phyloP scores from a whole-genome alignment of 2,329 filamentous ascomycete species.

The Alternaria hordeiaustralica region DNA sequence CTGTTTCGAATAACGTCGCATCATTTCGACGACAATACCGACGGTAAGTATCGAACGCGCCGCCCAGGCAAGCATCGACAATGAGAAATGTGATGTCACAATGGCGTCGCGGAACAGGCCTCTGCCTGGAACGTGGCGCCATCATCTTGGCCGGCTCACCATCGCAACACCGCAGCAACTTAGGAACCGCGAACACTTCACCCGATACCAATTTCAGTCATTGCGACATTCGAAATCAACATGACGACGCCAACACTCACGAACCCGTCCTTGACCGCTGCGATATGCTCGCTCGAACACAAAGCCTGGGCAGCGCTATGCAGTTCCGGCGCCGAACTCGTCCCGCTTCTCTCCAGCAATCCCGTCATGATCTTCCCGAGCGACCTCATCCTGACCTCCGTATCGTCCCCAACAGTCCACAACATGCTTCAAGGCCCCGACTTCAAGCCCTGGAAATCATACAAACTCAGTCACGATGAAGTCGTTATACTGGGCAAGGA shows the following conservation, averaged over 20 bases:
- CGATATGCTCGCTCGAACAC: slow-evolving; percentile 41
- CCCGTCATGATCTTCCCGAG: slow-evolving; percentile 52
- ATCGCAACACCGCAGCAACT: background rate
- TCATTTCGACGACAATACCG: background rate
- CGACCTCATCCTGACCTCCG: slow-evolving; percentile 43
- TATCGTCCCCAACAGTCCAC: slow-evolving; percentile 34
- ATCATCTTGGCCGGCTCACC: background rate
- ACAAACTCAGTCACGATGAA: slow-evolving; percentile 37
- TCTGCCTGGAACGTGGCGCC: background rate
- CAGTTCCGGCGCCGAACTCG: slow-evolving; percentile 38
- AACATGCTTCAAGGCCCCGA: slow-evolving; percentile 27
- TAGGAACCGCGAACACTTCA: background rate
- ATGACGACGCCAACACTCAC: slow-evolving; percentile 24
- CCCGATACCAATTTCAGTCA: background rate
- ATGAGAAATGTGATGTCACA: slow-evolving; percentile 13
- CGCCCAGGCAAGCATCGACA: background rate
- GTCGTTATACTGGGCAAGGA: slow-evolving; percentile 31
- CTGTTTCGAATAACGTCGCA: background rate
- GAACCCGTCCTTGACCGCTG: slow-evolving; percentile 33
- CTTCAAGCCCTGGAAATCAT: slow-evolving; percentile 33
- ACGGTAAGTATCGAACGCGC: background rate
- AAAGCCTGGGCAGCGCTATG: slow-evolving; percentile 47
- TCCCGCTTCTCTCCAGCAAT: slow-evolving; percentile 41
- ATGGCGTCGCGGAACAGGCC: slow-evolving; percentile 16
- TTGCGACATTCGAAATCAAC: background rate